Base-by-base conservation (phyloP, 768 basidiomycete genomes). In the Lactarius tabidus region DNA sequence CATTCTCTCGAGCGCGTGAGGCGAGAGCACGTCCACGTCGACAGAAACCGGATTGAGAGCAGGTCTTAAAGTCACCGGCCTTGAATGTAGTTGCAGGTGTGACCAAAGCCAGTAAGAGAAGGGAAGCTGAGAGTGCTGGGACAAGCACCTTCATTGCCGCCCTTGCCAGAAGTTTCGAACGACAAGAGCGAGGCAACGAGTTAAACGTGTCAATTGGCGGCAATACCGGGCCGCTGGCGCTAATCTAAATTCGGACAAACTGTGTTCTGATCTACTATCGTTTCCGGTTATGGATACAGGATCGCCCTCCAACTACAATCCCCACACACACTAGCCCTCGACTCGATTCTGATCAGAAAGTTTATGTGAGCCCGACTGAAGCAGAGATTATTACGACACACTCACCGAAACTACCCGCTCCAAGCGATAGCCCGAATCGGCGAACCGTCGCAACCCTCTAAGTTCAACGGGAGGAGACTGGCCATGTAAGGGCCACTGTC, bases 41-140 rank as follows among this genome's bases (percentile, higher is more conserved):
- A 79, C 97, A 98, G 77, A 99, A 98, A 23, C 91, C 95, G 0
- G 93, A 85, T 76, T 98, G 93, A n/a, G 83, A 81, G 73, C 97
- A 98, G 63, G 86, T 93, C 77, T 97, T 98, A 83, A 95, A 99
- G 76, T 98, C 93, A 65, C 89, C 82, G 23, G 81, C 78, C 78
- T 91, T 91, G 77, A 91, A 85, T 33, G 82, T 70, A 7, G 80
- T 74, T 20, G 74, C 64, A 18, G 76, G 75, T 6, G 76, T 68
- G 39, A n/a, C n/a, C n/a, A 66, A 69, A 31, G 73, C 68, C 20
- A 79, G 70, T 53, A 75, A 71, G 57, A 80, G 72, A 61, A 81
- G 58, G 26, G 58, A 36, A 28, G 60, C 18, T 28, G 67, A 43
- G 51, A 68, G 60, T 33, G 64, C 59, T 1, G 54, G 31, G 35